These are phyloP conservation scores for Murraya paniculata DNA, from an alignment of 345 rosid genomes.

Conservation along the genomic window DNA sequence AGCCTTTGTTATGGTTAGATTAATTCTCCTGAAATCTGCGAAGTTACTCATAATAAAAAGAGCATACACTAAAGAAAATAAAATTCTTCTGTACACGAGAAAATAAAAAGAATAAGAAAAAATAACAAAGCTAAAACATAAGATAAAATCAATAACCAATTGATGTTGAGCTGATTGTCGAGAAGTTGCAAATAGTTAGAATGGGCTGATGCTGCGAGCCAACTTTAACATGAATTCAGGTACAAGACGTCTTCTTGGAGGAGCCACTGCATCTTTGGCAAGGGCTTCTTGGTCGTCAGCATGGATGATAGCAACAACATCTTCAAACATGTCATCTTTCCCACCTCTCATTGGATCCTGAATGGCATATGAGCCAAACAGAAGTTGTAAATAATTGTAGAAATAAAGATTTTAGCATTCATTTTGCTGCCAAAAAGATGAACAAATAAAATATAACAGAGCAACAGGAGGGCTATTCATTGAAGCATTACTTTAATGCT, in stretches of 20 bases:
- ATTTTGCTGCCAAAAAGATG: background rate
- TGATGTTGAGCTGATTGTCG: background rate
- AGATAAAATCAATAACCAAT: background rate
- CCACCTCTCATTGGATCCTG: constrained; percentile 99
- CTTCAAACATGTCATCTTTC: constrained; percentile 80
- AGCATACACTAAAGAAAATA: background rate
- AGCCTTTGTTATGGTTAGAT: background rate
- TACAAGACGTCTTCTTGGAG: constrained; percentile 81
- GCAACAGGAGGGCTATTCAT: background rate
- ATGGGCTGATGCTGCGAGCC: constrained; percentile 88
- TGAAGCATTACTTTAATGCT: background rate
- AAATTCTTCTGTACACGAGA: background rate
- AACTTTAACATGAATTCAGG: constrained; percentile 87
- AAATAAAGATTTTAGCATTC: background rate
- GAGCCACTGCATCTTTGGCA: constrained; percentile 53
- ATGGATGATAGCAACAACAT: constrained; percentile 58
- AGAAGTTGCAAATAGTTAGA: constrained; percentile 30
- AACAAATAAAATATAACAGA: background rate
- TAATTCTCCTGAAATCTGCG: background rate
- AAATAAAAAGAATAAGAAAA: background rate
- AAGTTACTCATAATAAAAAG: background rate
- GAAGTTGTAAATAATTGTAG: background rate
- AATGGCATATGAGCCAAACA: background rate
- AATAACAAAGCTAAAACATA: background rate
- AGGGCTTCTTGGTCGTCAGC: constrained; percentile 51